Percentiles rank a stretch among this genome's conserved stretches.
Conservation (phyloP, 257 asterid genomes). For the Hygrophila difformis region DNA sequence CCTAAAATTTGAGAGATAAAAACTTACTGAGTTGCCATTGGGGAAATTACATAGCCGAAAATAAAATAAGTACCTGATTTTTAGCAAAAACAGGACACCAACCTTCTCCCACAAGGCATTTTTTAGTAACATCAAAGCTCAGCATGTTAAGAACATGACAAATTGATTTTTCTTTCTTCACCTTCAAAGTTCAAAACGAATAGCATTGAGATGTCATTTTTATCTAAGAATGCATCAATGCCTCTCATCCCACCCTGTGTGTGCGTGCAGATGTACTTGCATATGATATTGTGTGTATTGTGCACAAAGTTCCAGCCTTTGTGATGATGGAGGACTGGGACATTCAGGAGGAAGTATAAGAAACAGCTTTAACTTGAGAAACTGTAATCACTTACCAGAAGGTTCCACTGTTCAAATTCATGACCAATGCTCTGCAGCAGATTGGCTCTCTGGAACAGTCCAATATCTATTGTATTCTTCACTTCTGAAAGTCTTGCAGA, state of each 20-base stretch:
- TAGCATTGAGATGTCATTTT: slow-evolving; percentile 7
- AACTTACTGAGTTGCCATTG: background rate
- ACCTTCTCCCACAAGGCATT: slow-evolving; percentile 69
- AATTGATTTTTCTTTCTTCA: slow-evolving; percentile 41
- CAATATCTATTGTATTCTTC: slow-evolving; percentile 48
- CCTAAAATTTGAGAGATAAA: slow-evolving; percentile 1
- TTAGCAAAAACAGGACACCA: slow-evolving; percentile 63
- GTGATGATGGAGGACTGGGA: background rate
- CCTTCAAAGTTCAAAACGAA: slow-evolving; percentile 26
- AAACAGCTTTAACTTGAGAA: background rate
- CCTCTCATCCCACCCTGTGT: background rate
- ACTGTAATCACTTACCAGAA: slow-evolving; percentile 32
- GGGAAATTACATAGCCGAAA: slow-evolving; percentile 4
- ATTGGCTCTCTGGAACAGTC: slow-evolving; percentile 35
- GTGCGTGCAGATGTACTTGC: background rate
- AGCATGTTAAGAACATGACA: slow-evolving; percentile 55
- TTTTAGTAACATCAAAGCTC: slow-evolving; percentile 51
- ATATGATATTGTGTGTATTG: background rate
- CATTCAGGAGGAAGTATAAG: background rate
- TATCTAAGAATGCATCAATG: background rate
- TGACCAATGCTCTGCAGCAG: slow-evolving; percentile 36
- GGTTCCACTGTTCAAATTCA: slow-evolving; percentile 53
- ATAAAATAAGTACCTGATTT: slow-evolving; percentile 28
- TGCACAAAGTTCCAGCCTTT: no score
- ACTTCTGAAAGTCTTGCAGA: slow-evolving; percentile 53